phyloP scores from a whole-genome alignment of 768 basidiomycete genomes.

The Xerocomus spinulosus region DNA sequence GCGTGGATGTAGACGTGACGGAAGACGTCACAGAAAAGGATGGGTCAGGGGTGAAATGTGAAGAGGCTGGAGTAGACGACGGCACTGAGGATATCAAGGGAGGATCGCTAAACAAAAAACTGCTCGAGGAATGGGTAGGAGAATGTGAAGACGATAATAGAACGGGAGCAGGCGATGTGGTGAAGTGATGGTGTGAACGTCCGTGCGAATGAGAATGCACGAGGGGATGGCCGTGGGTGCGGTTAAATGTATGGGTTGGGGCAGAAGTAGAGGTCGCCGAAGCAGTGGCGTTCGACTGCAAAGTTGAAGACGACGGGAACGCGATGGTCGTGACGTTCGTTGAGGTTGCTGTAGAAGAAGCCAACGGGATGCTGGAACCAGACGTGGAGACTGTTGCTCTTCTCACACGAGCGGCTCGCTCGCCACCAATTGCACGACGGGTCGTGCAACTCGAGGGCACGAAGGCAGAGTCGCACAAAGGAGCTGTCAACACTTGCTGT shows the following conservation, averaged over 20 bases:
- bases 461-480: constrained; percentile 52
- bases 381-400: constrained; percentile 21
- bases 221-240: not conserved
- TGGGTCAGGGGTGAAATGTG: not conserved
- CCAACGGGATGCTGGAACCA: not conserved
- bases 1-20: not conserved
- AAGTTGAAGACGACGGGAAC: constrained; percentile 4
- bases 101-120: not conserved
- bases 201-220: not conserved
- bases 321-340: constrained; percentile 5
- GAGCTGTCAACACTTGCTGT: constrained; percentile 57
- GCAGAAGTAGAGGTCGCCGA: not conserved
- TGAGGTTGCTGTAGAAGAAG: constrained; percentile 3
- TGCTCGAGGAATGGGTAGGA: not conserved
- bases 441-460: constrained; percentile 57
- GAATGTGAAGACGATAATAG: not conserved
- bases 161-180: not conserved
- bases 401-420: constrained; percentile 25
- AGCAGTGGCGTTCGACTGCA: not conserved
- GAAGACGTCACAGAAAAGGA: not conserved
- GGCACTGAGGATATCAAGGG: not conserved
- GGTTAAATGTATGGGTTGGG: not conserved
- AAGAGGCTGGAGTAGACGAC: not conserved
- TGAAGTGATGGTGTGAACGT: not conserved
- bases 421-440: constrained; percentile 49